Evolutionary conservation across 2,329 filamentous ascomycete genomes (phyloP).

Genomic region (Purpureocillium lavendulum): DNA sequence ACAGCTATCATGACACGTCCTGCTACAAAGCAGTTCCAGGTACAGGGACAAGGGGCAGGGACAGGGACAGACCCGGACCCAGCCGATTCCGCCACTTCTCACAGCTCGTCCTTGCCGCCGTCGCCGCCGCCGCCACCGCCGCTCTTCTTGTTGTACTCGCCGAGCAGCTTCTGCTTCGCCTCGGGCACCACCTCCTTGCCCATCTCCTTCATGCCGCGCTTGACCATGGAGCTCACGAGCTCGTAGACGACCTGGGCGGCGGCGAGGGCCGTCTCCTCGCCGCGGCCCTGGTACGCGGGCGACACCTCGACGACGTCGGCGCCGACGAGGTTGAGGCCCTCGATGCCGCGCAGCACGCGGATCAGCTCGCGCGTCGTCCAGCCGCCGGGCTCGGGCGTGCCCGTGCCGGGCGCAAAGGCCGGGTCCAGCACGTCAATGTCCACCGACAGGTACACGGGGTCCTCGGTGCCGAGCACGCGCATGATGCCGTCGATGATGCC

Average conservation of each 20-base stretch:
- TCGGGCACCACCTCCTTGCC: conserved; percentile 33
- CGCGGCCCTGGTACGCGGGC: conserved; percentile 73
- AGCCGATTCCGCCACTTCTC: too few species aligned
- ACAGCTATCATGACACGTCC: neutral
- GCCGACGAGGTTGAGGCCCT: conserved; percentile 76
- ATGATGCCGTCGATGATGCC: conserved; percentile 67
- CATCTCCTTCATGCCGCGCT: conserved; percentile 27
- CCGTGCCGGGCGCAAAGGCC: conserved; percentile 58
- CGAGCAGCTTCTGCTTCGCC: conserved; percentile 5
- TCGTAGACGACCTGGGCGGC: conserved; percentile 81
- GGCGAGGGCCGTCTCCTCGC: conserved; percentile 74
- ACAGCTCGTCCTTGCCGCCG: conserved; percentile 31
- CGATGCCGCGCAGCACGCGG: conserved; percentile 70
- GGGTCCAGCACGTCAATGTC: conserved; percentile 88
- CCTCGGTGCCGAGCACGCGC: conserved; percentile 61
- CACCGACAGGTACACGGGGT: conserved; percentile 69
- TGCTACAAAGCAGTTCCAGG: neutral
- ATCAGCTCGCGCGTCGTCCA: conserved; percentile 89
- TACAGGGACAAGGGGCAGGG: too few species aligned
- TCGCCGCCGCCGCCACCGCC: too few species aligned
- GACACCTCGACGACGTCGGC: conserved; percentile 83
- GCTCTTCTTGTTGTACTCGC: too few species aligned
- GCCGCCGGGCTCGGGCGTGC: conserved; percentile 82
- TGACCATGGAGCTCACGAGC: conserved; percentile 70
- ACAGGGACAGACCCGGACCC: too few species aligned